phyloP scores from a whole-genome alignment of 2,329 filamentous ascomycete genomes.

The Fusarium brachygibbosum region DNA sequence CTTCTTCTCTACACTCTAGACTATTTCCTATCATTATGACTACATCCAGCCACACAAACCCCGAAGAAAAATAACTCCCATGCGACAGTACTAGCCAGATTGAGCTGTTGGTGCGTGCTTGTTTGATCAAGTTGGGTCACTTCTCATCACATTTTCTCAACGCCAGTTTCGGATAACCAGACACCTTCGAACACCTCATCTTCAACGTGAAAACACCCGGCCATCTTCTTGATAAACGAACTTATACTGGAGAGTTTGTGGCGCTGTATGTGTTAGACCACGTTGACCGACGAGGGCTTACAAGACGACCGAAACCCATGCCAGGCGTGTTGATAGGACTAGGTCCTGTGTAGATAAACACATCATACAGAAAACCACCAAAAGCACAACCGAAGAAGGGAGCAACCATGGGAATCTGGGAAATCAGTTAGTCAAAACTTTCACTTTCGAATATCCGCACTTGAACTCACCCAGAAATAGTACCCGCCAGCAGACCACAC shows the following conservation, averaged over 20 bases:
- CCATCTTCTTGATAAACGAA: fast-evolving
- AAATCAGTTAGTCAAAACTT: slow-evolving; percentile 14
- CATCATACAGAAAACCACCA: slow-evolving; percentile 76
- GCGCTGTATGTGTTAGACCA: slow-evolving; percentile 55
- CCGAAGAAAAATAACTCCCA: background rate
- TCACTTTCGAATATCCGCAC: slow-evolving; percentile 1
- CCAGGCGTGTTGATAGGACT: slow-evolving; percentile 77
- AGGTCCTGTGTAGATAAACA: slow-evolving; percentile 77
- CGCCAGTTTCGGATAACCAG: background rate
- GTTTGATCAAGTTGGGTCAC: background rate
- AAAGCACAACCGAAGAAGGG: slow-evolving; percentile 75
- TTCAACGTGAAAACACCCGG: background rate
- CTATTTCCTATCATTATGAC: background rate
- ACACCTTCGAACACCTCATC: background rate
- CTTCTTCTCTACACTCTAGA: slow-evolving; percentile 22
- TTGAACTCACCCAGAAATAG: slow-evolving; percentile 75
- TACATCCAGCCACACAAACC: background rate
- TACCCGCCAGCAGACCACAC: slow-evolving; percentile 77
- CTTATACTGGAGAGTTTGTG: slow-evolving; percentile 43
- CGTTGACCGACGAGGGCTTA: slow-evolving; percentile 52
- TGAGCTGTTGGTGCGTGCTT: too few species aligned
- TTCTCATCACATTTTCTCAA: background rate
- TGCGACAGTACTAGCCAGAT: background rate
- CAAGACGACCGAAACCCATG: slow-evolving; percentile 70
- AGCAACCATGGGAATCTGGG: slow-evolving; percentile 77